Evolutionary conservation across 2,329 filamentous ascomycete genomes (phyloP), one percentile per base, ranked within the genome.

Genomic region (Pyrenochaeta sp.): DNA sequence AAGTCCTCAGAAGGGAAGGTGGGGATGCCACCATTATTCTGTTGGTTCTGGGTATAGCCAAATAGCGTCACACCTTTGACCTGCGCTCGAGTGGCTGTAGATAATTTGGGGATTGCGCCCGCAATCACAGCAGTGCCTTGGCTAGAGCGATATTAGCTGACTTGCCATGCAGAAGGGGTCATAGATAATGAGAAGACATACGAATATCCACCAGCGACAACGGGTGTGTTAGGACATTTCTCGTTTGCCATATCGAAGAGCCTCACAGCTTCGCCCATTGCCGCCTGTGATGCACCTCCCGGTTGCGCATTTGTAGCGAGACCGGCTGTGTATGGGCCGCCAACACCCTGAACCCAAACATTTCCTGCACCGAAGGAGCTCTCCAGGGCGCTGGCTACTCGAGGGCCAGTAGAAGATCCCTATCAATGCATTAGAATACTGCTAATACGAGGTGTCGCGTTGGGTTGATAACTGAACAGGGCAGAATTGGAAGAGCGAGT

Each of bases 201-300:
- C 66, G 73, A 77, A 60, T 79, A 80, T 4, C 77, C 77, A 15
- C 75, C 75, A 14, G 72, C 69, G 14, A 78, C 71, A 37, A 80
- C 61, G 12, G 66, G 67, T 4, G 75, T 73, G 51, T 66, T 51
- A 5, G 75, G 75, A 56, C 77, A 79, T 35, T 77, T 73, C 4
- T 56, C 61, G 39, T 72, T 72, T 3, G 74, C 77, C 33, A 71
- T 45, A 9, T 67, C 67, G 61, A 79, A 72, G 14, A 78, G 66
- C 0, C 64, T 52, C n/a, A 67, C 63, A 50, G 74, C 74, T 47
- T 74, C 67, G 6, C 57, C 54, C 20, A 78, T 75, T 32, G 74
- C 72, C 2, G 56, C 58, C 12, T 55, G 51, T 14, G 70, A 69
- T 2, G 72, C 72, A 4, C 77, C 77, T 1, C 53, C 54, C 0